Base-by-base conservation (phyloP, 305 asterid species). In the Vinca major region DNA sequence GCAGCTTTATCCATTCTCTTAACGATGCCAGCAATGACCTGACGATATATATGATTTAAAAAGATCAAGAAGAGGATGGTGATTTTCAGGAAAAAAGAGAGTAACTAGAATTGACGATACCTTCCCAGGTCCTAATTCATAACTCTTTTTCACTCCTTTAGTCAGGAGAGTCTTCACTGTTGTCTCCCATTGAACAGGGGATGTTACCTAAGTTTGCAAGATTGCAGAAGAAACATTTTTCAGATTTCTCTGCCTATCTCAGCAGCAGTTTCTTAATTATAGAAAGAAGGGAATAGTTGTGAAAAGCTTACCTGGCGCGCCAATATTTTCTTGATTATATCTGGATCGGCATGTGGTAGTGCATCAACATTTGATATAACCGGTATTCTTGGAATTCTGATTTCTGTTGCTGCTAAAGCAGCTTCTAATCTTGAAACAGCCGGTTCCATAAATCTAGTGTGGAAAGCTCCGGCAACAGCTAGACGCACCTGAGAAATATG, bases 171-270 rank as follows among this genome's bases (percentile, higher is more conserved):
- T 86, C 80, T 83, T 91, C 71, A 91, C 84, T 7, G 98, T 91
- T 26, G 95, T 84, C 83, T 94, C 98, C 99, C 99, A 94, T 70
- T 94, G 99, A 73, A 94, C 99, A 6, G 99, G 99, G 60, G 96
- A 89, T 70, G 98, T 94, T 73, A 89, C 97, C 96, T 93, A 79
- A 62, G 63, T 5, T 36, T 41, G 51, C 54, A 65, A 11, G 66
- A 49, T 54, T 51, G 66, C 19, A 0, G 9, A 13, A 69, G 48
- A 36, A 69, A 43, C 19, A 53, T 10, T 39, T 50, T 39, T 3
- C 3, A 4, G 26, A 21, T 43, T 51, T 14, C 37, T 39, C 37
- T 36, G 62, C 0, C 13, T 5, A 1, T 26, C 21, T n/a, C 21
- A 19, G 7, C 14, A 58, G 4, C 41, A 68, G 63, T 60, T 8